These are phyloP conservation scores for Corrigiola litoralis DNA, from an alignment of 179 eudicot genomes.

Conservation along the genomic window DNA sequence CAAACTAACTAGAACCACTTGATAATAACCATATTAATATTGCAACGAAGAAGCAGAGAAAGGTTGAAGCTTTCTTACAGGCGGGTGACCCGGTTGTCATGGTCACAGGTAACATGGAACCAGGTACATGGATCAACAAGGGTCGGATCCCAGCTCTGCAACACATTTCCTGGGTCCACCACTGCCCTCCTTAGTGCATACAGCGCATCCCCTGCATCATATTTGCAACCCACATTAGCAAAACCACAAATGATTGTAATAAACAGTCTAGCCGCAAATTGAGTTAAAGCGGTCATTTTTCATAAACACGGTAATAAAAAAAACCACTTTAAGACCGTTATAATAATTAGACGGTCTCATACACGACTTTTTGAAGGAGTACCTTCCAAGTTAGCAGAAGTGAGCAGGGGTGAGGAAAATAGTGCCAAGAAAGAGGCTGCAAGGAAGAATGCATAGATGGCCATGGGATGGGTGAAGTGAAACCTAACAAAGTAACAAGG, in stretches of 20 bases:
- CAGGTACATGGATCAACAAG: constrained; percentile 88
- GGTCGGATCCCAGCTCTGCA: constrained; percentile 94
- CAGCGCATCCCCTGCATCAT: constrained; percentile 74
- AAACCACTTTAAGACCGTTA: too few relatives aligned
- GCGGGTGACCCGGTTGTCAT: constrained; percentile 63
- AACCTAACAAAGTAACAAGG: not conserved
- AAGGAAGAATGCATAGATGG: constrained; percentile 20
- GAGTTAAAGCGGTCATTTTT: too few relatives aligned
- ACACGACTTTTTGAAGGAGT: too few relatives aligned
- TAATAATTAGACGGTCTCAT: too few relatives aligned
- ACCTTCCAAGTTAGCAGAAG: constrained; percentile 52
- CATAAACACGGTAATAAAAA: too few relatives aligned
- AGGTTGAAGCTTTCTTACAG: constrained; percentile 34
- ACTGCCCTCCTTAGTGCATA: constrained; percentile 64
- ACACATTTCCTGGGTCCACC: constrained; percentile 53
- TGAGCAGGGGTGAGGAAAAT: constrained; percentile 1
- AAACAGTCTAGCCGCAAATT: too few relatives aligned
- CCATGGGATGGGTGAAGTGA: constrained; percentile 23
- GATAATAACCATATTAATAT: too few relatives aligned
- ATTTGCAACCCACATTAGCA: too few relatives aligned
- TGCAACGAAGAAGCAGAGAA: too few relatives aligned
- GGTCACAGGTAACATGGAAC: constrained; percentile 87
- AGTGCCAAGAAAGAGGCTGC: constrained; percentile 19
- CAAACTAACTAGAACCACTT: too few relatives aligned
- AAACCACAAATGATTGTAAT: not conserved